phyloP scores from a whole-genome alignment of 1,139 yeast genomes.

The Saccharomyces hybrid region DNA sequence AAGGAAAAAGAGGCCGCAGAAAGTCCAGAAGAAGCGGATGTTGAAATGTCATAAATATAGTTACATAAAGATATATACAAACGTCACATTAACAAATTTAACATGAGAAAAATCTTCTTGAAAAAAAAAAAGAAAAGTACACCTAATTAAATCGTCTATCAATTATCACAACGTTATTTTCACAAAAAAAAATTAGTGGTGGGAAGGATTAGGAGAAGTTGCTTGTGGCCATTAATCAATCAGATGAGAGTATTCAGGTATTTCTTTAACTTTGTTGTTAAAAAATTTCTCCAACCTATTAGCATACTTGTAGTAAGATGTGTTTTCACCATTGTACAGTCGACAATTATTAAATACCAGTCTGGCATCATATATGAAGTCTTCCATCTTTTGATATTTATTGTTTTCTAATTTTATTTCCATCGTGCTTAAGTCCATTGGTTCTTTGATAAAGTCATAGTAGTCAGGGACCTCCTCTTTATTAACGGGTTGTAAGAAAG shows the following conservation, averaged over 20 bases:
- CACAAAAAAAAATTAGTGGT: no score
- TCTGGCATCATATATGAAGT: slow-evolving; percentile 81
- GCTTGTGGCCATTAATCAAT: slow-evolving; percentile 23
- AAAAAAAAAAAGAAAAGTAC: not conserved
- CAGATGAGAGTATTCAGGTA: slow-evolving; percentile 37
- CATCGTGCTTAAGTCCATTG: slow-evolving; percentile 98
- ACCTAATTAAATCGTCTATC: not conserved
- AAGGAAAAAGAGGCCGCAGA: slow-evolving; percentile 63
- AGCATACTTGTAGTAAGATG: slow-evolving; percentile 88
- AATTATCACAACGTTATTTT: no score
- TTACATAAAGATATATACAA: slow-evolving; percentile 7
- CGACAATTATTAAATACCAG: slow-evolving; percentile 87
- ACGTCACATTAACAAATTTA: not conserved
- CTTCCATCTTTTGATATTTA: slow-evolving; percentile 47
- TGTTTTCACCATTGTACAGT: slow-evolving; percentile 78
- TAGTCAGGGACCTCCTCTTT: slow-evolving; percentile 94
- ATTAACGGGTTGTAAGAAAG: slow-evolving; percentile 88
- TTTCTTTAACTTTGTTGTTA: slow-evolving; percentile 71
- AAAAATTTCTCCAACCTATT: slow-evolving; percentile 86
- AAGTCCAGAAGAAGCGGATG: slow-evolving; percentile 27
- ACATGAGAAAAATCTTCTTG: not conserved
- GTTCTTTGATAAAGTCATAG: slow-evolving; percentile 92
- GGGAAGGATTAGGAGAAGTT: no score
- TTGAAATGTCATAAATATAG: slow-evolving; percentile 26
- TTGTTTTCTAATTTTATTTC: slow-evolving; percentile 70